Percentiles rank a stretch among this genome's conserved stretches.
Evolutionary conservation across 2,329 filamentous ascomycete genomes (phyloP).

Genomic region (Fusarium euwallaceae): DNA sequence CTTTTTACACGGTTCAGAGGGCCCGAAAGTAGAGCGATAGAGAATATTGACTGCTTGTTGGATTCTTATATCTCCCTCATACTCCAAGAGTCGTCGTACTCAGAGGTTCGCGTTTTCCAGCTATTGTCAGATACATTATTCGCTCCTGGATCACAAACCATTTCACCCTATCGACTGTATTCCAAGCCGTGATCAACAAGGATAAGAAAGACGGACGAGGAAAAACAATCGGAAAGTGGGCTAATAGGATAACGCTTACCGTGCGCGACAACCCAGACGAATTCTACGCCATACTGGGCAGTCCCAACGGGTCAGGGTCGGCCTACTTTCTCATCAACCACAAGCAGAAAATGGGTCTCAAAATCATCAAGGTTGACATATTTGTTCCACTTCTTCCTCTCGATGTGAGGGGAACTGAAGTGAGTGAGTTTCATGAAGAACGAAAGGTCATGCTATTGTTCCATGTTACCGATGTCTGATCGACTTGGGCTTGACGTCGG

Average conservation of each 20-base stretch:
- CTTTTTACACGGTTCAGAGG: not conserved
- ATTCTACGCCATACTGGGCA: slow-evolving; percentile 18
- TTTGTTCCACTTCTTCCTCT: slow-evolving; percentile 8
- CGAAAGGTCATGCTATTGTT: slow-evolving; percentile 16
- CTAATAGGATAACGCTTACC: slow-evolving; percentile 6
- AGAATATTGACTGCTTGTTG: not conserved
- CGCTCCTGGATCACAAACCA: slow-evolving; percentile 6
- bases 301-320: slow-evolving; percentile 11
- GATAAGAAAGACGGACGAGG: not conserved
- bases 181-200: slow-evolving; percentile 11
- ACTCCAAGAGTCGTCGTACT: not conserved
- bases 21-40: not conserved
- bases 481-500: not conserved
- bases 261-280: not conserved
- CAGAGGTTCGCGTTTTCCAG: too few relatives aligned
- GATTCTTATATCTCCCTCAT: not conserved
- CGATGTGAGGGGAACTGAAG: not conserved
- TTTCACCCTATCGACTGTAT: not conserved
- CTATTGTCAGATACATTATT: slow-evolving; percentile 18
- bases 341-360: slow-evolving; percentile 13
- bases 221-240: slow-evolving; percentile 11
- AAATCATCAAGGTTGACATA: slow-evolving; percentile 22
- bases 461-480: slow-evolving; percentile 9
- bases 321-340: slow-evolving; percentile 20
- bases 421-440: not conserved